Evolutionary conservation across 257 asterid genomes (phyloP), one percentile per base, ranked within the genome.

Genomic region (Rubia yunnanensis): DNA sequence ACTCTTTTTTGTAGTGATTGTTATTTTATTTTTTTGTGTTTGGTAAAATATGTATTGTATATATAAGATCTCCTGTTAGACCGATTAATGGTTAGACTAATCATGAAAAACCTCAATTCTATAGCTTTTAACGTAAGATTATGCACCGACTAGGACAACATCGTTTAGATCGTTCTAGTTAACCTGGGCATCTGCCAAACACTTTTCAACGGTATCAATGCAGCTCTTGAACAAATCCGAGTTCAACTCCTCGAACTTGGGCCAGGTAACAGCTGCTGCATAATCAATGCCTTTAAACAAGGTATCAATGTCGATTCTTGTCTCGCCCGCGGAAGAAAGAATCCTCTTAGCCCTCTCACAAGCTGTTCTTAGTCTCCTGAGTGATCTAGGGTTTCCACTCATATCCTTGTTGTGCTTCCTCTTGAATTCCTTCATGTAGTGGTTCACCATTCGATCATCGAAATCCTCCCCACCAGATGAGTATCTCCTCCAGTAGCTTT

Each of bases 391-490:
- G 34, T 57, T 57, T 30, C 39, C 63, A 57, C 39, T 57, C 4
- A 57, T 28, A 14, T 57, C 63, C 39, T 57, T 57, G 10, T 30
- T 17, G 63, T 57, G 63, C 63, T 57, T 57, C 32, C 24, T 57
- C 41, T 27, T 30, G 39, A 57, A 57, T 30, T 57, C 63, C 5
- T 57, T 17, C 1, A 57, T 57, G 63, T 27, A 57, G 14, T 57
- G 39, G 63, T 57, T 30, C 24, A 57, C 63, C 26, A 57, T 57
- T 57, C 63, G 18, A 30, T 57, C 20, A 10, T 57, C 63, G 23
- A 57, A 57, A 15, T 57, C 63, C 39, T 57, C 63, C 63, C 63
- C 63, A 5, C 63, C 63, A 57, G 63, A 10, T 57, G 63, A 30
- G 63, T 57, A 17, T 57, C 63, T 11, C 63, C 63, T 5, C 39